phyloP scores from a whole-genome alignment of 2,329 filamentous ascomycete genomes.

The Podosphaera aphanis region DNA sequence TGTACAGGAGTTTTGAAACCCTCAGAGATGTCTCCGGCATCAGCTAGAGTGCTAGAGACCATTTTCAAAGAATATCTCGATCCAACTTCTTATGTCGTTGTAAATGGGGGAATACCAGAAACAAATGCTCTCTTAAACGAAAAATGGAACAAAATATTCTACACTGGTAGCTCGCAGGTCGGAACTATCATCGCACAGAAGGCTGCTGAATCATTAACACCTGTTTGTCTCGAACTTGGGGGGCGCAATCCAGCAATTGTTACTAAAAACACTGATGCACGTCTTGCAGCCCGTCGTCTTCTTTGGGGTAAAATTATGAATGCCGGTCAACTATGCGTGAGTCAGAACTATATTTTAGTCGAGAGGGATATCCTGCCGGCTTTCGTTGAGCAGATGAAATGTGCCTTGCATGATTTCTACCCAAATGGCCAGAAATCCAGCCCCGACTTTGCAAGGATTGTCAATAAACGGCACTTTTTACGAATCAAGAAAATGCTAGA shows the following conservation, averaged over 20 bases:
- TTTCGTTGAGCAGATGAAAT: conserved; percentile 54
- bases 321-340: conserved; percentile 77
- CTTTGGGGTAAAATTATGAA: conserved; percentile 77
- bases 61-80: conserved; percentile 59
- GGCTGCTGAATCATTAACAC: conserved; percentile 71
- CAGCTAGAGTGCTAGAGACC: conserved; percentile 57
- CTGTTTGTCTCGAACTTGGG: conserved; percentile 72
- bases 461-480: conserved; percentile 58
- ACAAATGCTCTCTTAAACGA: conserved; percentile 61
- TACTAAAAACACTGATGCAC: conserved; percentile 58
- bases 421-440: conserved; percentile 61
- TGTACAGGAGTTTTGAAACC: conserved; percentile 84
- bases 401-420: conserved; percentile 52
- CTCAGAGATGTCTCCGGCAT: conserved; percentile 55
- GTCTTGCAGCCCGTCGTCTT: conserved; percentile 59
- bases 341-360: conserved; percentile 76
- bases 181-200: conserved; percentile 77
- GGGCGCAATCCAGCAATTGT: conserved; percentile 82
- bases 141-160: conserved; percentile 97
- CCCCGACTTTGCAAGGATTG: conserved; percentile 54
- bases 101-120: conserved; percentile 65
- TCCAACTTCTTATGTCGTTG: conserved; percentile 45
- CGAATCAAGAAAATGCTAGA: conserved; percentile 86
- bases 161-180: conserved; percentile 60
- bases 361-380: conserved; percentile 48